phyloP scores from a whole-genome alignment of 2,329 filamentous ascomycete species.

The Helotiales sp. region DNA sequence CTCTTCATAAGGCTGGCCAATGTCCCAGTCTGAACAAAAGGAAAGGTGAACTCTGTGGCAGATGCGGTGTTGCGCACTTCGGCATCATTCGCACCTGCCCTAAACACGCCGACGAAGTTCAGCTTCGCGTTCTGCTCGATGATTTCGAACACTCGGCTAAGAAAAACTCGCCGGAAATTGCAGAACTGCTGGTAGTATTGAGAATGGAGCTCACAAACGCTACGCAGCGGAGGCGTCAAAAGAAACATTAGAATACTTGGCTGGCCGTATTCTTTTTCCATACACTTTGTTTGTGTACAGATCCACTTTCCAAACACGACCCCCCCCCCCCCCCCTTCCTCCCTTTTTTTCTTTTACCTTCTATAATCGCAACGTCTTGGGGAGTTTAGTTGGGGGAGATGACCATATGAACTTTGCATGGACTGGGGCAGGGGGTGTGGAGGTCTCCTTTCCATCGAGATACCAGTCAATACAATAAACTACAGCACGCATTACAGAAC shows the following conservation, averaged over 20 bases:
- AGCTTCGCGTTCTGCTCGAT: slow-evolving; percentile 64
- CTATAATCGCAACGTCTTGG: too few species aligned
- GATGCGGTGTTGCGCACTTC: slow-evolving; percentile 64
- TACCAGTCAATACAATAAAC: too few species aligned
- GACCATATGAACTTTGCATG: too few species aligned
- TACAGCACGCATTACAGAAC: too few species aligned
- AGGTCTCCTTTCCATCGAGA: too few species aligned
- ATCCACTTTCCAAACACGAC: too few species aligned
- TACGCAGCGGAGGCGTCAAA: background rate
- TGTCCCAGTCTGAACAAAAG: slow-evolving; percentile 62
- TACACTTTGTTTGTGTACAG: background rate
- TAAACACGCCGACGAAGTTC: slow-evolving; percentile 60
- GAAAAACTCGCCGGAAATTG: slow-evolving; percentile 47
- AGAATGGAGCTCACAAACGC: background rate
- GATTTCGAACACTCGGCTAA: slow-evolving; percentile 60
- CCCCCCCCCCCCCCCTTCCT: too few species aligned
- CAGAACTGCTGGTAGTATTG: slow-evolving; percentile 26
- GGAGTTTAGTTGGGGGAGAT: too few species aligned
- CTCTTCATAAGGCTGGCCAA: slow-evolving; percentile 53
- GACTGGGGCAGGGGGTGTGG: too few species aligned
- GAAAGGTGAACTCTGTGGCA: slow-evolving; percentile 60
- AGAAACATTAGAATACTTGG: background rate
- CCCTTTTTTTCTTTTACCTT: too few species aligned
- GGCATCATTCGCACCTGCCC: slow-evolving; percentile 58
- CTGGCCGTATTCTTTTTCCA: background rate